These are phyloP conservation scores for Coemansia sp. DNA, from an alignment of 192 early-diverging fungal genomes.

Conservation along the genomic window DNA sequence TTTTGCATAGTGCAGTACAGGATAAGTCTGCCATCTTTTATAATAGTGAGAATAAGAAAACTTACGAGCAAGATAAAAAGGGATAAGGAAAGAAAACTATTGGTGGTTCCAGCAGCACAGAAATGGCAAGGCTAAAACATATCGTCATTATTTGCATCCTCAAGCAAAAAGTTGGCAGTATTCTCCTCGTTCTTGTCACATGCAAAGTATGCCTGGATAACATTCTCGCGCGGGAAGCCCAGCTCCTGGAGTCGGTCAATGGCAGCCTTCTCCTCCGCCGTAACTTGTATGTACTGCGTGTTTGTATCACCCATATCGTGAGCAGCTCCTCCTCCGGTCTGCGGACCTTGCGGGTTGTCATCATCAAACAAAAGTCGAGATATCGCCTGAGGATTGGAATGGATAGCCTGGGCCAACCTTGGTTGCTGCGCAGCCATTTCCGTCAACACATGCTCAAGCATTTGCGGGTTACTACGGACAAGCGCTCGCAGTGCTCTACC, in stretches of 20 bases:
- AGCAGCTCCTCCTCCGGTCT: conserved; percentile 20
- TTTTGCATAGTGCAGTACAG: too few relatives aligned
- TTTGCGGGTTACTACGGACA: conserved; percentile 79
- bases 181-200: conserved; percentile 98
- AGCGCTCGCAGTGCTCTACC: conserved; percentile 90
- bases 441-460: conserved; percentile 82
- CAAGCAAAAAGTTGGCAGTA: conserved; percentile 95
- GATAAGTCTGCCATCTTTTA: too few relatives aligned
- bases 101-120: too few relatives aligned
- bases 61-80: conserved; percentile 2
- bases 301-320: conserved; percentile 59
- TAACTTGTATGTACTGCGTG: conserved; percentile 75
- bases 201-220: conserved; percentile 91
- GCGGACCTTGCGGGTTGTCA: conserved; percentile 51
- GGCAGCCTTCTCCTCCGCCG: conserved; percentile 85
- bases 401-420: conserved; percentile 75
- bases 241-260: conserved; percentile 78
- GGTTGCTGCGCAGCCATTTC: conserved; percentile 85
- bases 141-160: conserved; percentile 66
- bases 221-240: conserved; percentile 81
- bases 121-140: background rate
- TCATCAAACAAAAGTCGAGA: conserved; percentile 74
- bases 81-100: conserved; percentile 5
- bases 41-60: background rate
- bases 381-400: conserved; percentile 57